Evolutionary conservation across 306 rosid genomes (phyloP).

Genomic region (Argentina anserina): DNA sequence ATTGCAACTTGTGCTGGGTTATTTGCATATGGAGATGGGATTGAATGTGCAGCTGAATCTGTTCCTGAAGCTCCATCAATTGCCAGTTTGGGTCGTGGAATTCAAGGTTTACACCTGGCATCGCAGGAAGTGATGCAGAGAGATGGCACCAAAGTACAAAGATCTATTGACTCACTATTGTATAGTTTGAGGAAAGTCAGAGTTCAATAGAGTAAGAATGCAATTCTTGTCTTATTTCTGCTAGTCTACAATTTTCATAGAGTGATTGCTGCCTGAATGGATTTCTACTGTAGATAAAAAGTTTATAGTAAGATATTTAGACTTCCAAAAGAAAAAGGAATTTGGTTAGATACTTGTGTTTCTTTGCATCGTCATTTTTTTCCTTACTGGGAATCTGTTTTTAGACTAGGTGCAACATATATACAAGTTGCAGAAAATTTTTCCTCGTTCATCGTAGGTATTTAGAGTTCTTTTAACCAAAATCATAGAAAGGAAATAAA

Average conservation of each 20-base stretch:
- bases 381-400: neutral
- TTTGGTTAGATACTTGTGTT: neutral
- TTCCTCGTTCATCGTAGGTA: neutral
- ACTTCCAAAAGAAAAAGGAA: neutral
- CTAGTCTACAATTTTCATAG: neutral
- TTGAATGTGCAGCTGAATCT: slow-evolving; percentile 63
- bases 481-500: neutral
- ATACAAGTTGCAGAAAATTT: neutral
- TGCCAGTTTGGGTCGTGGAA: slow-evolving; percentile 75
- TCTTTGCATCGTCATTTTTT: neutral
- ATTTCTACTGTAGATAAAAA: neutral
- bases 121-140: slow-evolving; percentile 43
- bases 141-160: slow-evolving; percentile 56
- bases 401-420: neutral
- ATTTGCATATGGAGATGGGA: slow-evolving; percentile 65
- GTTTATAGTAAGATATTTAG: neutral
- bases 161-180: slow-evolving; percentile 53
- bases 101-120: slow-evolving; percentile 49
- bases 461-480: neutral
- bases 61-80: slow-evolving; percentile 68
- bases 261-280: neutral
- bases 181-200: slow-evolving; percentile 49
- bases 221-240: neutral
- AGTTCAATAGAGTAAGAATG: slow-evolving; percentile 32
- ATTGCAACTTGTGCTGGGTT: slow-evolving; percentile 62